Evolutionary conservation across 1,284 basidiomycete species (phyloP).

Genomic region (Marasmius tenuissimus): DNA sequence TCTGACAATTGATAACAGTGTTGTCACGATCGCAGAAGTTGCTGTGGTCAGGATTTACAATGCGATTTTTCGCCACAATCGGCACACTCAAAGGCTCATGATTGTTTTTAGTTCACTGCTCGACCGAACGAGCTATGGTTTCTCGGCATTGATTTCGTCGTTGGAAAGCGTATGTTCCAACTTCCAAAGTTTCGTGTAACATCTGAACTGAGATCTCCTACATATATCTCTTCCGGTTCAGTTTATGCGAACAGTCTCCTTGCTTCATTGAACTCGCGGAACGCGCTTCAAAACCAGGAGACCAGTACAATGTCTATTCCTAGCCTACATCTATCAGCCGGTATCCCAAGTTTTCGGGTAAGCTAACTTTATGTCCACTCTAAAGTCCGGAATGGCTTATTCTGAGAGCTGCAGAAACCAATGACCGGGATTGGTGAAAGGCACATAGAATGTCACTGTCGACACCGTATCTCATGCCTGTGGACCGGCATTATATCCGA

Average conservation of each 20-base stretch:
- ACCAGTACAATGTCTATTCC: background rate
- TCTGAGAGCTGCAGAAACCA: too few species aligned
- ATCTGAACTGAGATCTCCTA: background rate
- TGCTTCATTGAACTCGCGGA: constrained; percentile 35
- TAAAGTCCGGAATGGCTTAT: too few species aligned
- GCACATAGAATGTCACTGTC: too few species aligned
- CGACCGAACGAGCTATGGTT: constrained; percentile 35
- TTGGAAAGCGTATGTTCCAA: constrained; percentile 33
- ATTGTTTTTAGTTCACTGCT: constrained; percentile 28
- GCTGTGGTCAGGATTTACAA: constrained; percentile 35
- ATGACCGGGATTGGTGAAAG: too few species aligned
- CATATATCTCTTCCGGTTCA: constrained; percentile 8
- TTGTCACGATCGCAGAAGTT: constrained; percentile 35
- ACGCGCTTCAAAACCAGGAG: constrained; percentile 14
- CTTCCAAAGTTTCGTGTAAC: background rate
- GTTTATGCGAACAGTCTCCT: constrained; percentile 41
- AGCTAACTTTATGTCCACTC: too few species aligned
- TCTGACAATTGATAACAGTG: constrained; percentile 17
- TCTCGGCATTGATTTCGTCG: constrained; percentile 39
- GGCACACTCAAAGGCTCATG: background rate
- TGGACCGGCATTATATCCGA: too few species aligned
- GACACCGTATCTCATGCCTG: too few species aligned
- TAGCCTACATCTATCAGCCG: background rate
- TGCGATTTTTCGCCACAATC: background rate
- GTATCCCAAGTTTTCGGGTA: background rate